Conservation (phyloP, 768 basidiomycete species). For the Tubosaeta brunneosetosa region DNA sequence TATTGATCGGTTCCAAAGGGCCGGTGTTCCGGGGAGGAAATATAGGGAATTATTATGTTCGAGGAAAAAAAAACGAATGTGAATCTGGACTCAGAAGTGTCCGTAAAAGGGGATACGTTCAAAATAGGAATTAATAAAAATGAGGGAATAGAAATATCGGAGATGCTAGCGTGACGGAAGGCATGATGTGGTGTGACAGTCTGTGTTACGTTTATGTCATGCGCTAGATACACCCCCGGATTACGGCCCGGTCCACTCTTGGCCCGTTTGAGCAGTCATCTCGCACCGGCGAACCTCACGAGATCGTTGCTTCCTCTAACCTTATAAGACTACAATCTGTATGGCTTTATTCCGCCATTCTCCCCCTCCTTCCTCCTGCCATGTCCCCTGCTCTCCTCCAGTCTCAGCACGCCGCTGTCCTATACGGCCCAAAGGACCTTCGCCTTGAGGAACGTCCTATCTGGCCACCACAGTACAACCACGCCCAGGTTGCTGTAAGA, state of each 20-base stretch:
- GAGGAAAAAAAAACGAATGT: conserved; percentile 10
- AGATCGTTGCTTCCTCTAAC: conserved; percentile 29
- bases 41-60: background rate
- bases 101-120: conserved; percentile 13
- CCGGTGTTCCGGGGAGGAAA: conserved; percentile 24
- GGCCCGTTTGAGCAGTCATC: conserved; percentile 19
- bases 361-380: conserved; percentile 15
- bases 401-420: conserved; percentile 68
- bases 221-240: conserved; percentile 18
- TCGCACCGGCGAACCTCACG: conserved; percentile 29
- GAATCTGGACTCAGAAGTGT: conserved; percentile 10
- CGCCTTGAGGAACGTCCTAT: conserved; percentile 69
- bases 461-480: conserved; percentile 65
- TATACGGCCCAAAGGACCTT: conserved; percentile 80
- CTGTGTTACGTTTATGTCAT: conserved; percentile 26
- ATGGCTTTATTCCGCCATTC: conserved; percentile 24
- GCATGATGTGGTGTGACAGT: conserved; percentile 14
- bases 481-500: conserved; percentile 75
- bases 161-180: conserved; percentile 19
- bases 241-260: conserved; percentile 31
- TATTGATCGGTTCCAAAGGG: conserved; percentile 28
- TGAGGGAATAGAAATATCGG: conserved; percentile 20
- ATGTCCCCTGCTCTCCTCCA: conserved; percentile 49
- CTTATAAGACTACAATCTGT: conserved; percentile 29
- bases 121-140: conserved; percentile 22